These are phyloP conservation scores for Vitis hybrid DNA, from an alignment of 177 flowering plant genomes.

Conservation along the genomic window DNA sequence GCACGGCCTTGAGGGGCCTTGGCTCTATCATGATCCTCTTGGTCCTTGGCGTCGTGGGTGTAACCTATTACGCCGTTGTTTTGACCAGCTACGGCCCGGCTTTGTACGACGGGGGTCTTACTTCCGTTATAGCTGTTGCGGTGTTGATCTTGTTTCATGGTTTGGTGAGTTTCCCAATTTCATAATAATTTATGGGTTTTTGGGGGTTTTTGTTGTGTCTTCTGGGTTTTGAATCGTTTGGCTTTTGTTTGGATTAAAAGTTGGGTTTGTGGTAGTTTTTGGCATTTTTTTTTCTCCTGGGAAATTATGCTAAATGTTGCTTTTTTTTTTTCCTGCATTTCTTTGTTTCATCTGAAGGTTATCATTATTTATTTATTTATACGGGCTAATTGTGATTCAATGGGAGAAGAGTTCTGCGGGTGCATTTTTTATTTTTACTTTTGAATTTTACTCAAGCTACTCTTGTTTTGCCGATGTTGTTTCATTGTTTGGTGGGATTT, in stretches of 20 bases:
- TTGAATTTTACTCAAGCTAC: too few relatives aligned
- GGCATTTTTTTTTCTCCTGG: not conserved
- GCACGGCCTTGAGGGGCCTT: constrained; percentile 84
- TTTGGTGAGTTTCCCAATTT: constrained; percentile 44
- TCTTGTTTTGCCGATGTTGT: too few relatives aligned
- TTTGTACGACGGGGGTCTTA: constrained; percentile 59
- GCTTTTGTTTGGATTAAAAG: not conserved
- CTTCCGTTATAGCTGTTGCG: constrained; percentile 49
- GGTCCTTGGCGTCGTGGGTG: constrained; percentile 90
- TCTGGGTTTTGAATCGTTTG: not conserved
- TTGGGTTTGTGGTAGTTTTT: too few relatives aligned
- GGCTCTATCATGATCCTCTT: constrained; percentile 97
- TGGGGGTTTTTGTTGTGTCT: not conserved
- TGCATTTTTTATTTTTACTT: too few relatives aligned
- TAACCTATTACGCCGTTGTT: constrained; percentile 90
- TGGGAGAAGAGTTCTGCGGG: too few relatives aligned
- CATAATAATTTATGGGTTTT: not conserved
- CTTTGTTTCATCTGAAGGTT: not conserved
- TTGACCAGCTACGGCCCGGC: constrained; percentile 79
- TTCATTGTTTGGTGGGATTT: too few relatives aligned
- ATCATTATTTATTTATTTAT: too few relatives aligned
- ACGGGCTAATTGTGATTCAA: too few relatives aligned
- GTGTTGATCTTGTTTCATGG: constrained; percentile 76
- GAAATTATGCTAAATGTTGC: too few relatives aligned
- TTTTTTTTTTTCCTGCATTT: not conserved